Evolutionary conservation across 345 rosid species (phyloP).

Genomic region (Hibiscus mutabilis): DNA sequence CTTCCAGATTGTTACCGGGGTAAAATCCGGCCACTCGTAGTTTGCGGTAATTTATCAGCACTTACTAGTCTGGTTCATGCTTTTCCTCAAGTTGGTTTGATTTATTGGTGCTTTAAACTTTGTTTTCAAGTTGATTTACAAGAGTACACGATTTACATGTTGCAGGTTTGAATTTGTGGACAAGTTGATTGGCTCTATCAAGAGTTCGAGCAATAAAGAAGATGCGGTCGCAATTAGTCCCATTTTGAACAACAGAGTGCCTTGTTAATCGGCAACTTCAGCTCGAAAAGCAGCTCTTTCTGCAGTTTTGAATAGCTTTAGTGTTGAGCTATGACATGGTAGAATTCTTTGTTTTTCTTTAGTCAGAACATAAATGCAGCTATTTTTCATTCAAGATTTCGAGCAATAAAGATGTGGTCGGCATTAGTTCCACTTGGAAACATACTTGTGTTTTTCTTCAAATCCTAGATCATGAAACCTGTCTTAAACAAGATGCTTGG

Average conservation of each 20-base stretch:
- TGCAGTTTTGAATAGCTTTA: neutral
- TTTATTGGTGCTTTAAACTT: no score
- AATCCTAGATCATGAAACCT: no score
- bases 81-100: neutral
- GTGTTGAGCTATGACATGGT: neutral
- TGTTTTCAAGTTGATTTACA: no score
- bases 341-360: neutral
- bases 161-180: neutral
- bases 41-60: neutral
- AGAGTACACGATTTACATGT: no score
- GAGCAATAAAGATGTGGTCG: neutral
- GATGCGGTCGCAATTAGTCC: neutral
- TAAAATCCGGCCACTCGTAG: constrained; percentile 25
- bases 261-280: neutral
- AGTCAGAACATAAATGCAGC: neutral
- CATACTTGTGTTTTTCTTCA: no score
- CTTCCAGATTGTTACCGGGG: constrained; percentile 57
- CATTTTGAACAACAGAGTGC: neutral
- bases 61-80: neutral
- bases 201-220: neutral
- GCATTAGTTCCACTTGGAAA: neutral
- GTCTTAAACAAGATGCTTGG: no score
- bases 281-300: neutral
- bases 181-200: neutral
- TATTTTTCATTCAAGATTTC: neutral